Evolutionary conservation across 257 asterid genomes (phyloP).

Genomic region (Linaria vulgaris): DNA sequence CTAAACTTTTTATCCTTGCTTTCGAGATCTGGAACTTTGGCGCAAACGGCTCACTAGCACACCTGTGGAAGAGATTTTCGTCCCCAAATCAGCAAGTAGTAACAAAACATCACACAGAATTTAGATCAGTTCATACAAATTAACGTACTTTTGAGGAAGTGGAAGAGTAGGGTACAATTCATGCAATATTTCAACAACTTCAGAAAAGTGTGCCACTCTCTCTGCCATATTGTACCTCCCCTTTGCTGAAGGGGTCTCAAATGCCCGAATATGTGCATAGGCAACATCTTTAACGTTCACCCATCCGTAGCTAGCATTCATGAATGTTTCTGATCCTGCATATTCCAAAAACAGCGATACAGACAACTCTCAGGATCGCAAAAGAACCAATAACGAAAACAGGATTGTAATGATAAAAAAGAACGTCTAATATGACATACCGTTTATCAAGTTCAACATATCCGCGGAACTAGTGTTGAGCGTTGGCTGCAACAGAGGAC

Average conservation of each 20-base stretch:
- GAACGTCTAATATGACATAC: slow-evolving; percentile 32
- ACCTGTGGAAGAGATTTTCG: background rate
- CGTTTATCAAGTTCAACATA: slow-evolving; percentile 48
- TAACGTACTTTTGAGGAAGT: slow-evolving; percentile 57
- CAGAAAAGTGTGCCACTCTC: slow-evolving; percentile 53
- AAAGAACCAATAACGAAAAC: no score
- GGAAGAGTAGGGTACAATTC: slow-evolving; percentile 44
- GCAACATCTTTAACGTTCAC: slow-evolving; percentile 69
- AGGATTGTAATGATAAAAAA: no score
- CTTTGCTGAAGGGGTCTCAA: slow-evolving; percentile 54
- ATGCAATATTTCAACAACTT: slow-evolving; percentile 39
- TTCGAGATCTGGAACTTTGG: slow-evolving; percentile 18
- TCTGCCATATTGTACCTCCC: slow-evolving; percentile 60
- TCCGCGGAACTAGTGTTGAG: slow-evolving; percentile 56
- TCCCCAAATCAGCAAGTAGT: background rate
- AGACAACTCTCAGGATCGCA: no score
- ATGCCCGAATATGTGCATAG: slow-evolving; percentile 55
- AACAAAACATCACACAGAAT: background rate
- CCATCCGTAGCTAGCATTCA: slow-evolving; percentile 40
- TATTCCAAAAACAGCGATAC: background rate
- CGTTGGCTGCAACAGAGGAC: slow-evolving; percentile 66
- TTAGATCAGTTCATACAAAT: background rate
- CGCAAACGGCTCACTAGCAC: slow-evolving; percentile 15
- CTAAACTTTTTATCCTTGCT: slow-evolving; percentile 37
- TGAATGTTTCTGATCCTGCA: slow-evolving; percentile 57